Evolutionary conservation across 768 basidiomycete genomes (phyloP).

Genomic region (Porpolomopsis calyptriformis): DNA sequence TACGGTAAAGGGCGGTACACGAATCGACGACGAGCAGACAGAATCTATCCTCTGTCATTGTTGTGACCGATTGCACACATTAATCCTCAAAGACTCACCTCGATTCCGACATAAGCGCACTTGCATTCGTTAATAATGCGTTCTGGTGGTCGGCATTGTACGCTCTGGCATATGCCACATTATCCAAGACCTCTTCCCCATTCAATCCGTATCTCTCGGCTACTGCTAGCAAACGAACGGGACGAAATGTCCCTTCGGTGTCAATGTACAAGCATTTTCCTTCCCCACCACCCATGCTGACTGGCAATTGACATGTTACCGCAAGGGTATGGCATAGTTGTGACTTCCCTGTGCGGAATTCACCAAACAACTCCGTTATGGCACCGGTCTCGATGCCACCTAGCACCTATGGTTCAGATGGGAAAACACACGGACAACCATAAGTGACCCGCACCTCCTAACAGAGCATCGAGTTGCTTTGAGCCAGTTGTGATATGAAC

Average conservation of each 20-base stretch:
- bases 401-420: slow-evolving; percentile 19
- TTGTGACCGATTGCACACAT: slow-evolving; percentile 15
- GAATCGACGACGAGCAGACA: slow-evolving; percentile 95
- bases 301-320: slow-evolving; percentile 94
- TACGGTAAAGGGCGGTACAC: slow-evolving; percentile 88
- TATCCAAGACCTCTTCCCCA: slow-evolving; percentile 96
- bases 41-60: slow-evolving; percentile 53
- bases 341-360: slow-evolving; percentile 97
- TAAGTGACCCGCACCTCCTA: slow-evolving; percentile 55
- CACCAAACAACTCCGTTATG: slow-evolving; percentile 96
- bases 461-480: slow-evolving; percentile 87
- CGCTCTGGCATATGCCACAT: slow-evolving; percentile 95
- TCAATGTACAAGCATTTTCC: slow-evolving; percentile 99
- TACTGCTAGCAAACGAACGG: slow-evolving; percentile 85
- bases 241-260: slow-evolving; percentile 98
- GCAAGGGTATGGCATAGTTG: slow-evolving; percentile 97
- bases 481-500: slow-evolving; percentile 96
- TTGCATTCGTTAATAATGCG: slow-evolving; percentile 78
- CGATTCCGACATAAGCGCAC: slow-evolving; percentile 98
- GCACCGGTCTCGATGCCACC: slow-evolving; percentile 97
- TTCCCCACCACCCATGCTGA: slow-evolving; percentile 97
- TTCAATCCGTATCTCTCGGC: slow-evolving; percentile 95
- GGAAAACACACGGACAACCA: slow-evolving; percentile 1
- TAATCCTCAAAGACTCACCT: slow-evolving; percentile 41
- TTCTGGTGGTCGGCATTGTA: slow-evolving; percentile 99